Conservation (phyloP, 345 rosid genomes). For the Luvunga scandens region DNA sequence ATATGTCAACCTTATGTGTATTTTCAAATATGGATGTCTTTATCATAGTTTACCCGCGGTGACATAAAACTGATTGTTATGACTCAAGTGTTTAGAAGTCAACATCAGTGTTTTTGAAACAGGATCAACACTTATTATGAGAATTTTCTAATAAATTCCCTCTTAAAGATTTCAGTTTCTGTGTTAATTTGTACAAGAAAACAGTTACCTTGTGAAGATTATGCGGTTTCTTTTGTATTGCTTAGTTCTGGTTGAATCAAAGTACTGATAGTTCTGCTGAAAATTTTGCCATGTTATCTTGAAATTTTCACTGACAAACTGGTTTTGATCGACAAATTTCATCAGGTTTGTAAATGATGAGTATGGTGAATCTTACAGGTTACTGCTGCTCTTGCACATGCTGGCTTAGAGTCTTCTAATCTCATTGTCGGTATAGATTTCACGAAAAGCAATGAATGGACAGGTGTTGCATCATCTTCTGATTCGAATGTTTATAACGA, state of each 20-base stretch:
- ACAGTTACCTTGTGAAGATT: neutral
- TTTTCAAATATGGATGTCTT: neutral
- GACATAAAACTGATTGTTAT: neutral
- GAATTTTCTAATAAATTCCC: neutral
- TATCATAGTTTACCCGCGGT: neutral
- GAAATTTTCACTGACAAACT: neutral
- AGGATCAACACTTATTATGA: neutral
- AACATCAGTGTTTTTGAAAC: neutral
- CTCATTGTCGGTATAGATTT: slow-evolving; percentile 91
- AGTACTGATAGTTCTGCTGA: neutral
- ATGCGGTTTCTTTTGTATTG: neutral
- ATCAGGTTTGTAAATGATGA: neutral
- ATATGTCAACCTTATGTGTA: neutral
- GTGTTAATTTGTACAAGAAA: neutral
- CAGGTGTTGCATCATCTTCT: slow-evolving; percentile 44
- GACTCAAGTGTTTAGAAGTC: neutral
- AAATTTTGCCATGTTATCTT: neutral
- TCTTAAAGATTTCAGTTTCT: neutral
- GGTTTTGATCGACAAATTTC: no score
- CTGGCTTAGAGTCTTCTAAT: slow-evolving; percentile 96
- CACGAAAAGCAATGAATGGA: slow-evolving; percentile 98
- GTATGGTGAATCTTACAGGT: slow-evolving; percentile 47
- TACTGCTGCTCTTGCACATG: slow-evolving; percentile 69
- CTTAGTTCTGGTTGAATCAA: neutral
- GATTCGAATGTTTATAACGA: neutral